Conservation (phyloP, 1,139 yeast genomes). For the Starmera stellimalicola region DNA sequence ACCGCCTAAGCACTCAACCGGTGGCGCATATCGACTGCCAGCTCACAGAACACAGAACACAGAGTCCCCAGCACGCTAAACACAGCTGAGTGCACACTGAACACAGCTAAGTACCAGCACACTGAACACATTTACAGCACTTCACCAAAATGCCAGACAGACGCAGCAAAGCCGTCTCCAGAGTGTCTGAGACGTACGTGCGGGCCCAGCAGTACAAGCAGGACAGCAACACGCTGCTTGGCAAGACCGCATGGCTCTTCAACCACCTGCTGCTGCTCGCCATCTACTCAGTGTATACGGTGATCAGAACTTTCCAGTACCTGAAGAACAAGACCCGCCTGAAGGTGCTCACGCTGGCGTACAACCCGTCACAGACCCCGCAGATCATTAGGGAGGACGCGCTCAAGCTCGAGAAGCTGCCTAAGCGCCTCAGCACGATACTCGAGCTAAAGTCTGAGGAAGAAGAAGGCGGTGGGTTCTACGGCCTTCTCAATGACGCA, state of each 20-base stretch:
- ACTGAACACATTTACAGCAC: neutral
- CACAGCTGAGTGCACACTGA: neutral
- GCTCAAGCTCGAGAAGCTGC: slow-evolving; percentile 60
- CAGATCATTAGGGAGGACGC: slow-evolving; percentile 83
- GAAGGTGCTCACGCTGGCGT: slow-evolving; percentile 52
- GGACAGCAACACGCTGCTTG: neutral
- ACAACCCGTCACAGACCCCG: slow-evolving; percentile 79
- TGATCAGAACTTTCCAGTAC: slow-evolving; percentile 43
- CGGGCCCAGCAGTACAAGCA: neutral
- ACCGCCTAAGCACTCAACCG: too few species aligned
- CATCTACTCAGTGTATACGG: slow-evolving; percentile 46
- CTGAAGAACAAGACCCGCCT: slow-evolving; percentile 47
- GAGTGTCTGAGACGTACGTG: neutral
- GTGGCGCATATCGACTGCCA: neutral
- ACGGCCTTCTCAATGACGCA: slow-evolving; percentile 68
- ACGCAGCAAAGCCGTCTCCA: neutral
- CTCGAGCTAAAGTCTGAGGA: slow-evolving; percentile 63
- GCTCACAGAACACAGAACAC: neutral
- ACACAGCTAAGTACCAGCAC: too few species aligned
- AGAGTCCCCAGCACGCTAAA: neutral
- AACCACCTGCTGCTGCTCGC: slow-evolving; percentile 27
- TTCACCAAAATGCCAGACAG: neutral
- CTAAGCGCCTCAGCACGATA: slow-evolving; percentile 66
- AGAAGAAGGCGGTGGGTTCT: slow-evolving; percentile 82
- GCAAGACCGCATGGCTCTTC: neutral